Conservation (phyloP, 768 basidiomycete species). For the Suillus luteus region DNA sequence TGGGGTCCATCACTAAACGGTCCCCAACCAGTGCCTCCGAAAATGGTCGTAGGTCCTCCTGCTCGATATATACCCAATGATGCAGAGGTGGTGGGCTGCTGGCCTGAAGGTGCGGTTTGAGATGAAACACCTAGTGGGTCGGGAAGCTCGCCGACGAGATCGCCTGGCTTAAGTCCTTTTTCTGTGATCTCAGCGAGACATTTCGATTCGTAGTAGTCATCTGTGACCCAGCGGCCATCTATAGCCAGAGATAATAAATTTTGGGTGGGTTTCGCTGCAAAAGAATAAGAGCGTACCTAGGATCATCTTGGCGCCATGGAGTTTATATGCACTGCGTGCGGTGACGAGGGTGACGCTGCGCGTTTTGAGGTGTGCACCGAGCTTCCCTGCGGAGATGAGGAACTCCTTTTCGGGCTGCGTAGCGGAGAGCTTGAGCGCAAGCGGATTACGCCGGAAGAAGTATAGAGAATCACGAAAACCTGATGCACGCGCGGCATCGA, state of each 20-base stretch:
- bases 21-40: slow-evolving; percentile 80
- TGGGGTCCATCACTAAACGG: slow-evolving; percentile 89
- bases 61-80: slow-evolving; percentile 76
- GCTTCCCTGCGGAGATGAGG: slow-evolving; percentile 84
- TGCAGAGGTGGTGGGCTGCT: slow-evolving; percentile 24
- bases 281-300: slow-evolving; percentile 53
- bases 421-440: slow-evolving; percentile 89
- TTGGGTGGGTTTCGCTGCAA: not conserved
- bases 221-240: slow-evolving; percentile 93
- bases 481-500: slow-evolving; percentile 94
- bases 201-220: slow-evolving; percentile 95
- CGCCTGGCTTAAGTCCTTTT: slow-evolving; percentile 82
- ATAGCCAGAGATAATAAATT: slow-evolving; percentile 2
- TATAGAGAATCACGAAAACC: slow-evolving; percentile 98
- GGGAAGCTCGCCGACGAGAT: slow-evolving; percentile 79
- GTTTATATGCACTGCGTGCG: slow-evolving; percentile 89
- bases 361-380: slow-evolving; percentile 86
- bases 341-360: slow-evolving; percentile 93
- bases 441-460: slow-evolving; percentile 90
- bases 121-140: slow-evolving; percentile 62
- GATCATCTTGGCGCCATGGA: slow-evolving; percentile 91
- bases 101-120: slow-evolving; percentile 42
- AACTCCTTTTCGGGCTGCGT: slow-evolving; percentile 90
- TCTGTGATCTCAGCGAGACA: slow-evolving; percentile 72
- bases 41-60: slow-evolving; percentile 91